Evolutionary conservation across 2,329 filamentous ascomycete genomes (phyloP).

Genomic region (Botrytis pseudocinerea): DNA sequence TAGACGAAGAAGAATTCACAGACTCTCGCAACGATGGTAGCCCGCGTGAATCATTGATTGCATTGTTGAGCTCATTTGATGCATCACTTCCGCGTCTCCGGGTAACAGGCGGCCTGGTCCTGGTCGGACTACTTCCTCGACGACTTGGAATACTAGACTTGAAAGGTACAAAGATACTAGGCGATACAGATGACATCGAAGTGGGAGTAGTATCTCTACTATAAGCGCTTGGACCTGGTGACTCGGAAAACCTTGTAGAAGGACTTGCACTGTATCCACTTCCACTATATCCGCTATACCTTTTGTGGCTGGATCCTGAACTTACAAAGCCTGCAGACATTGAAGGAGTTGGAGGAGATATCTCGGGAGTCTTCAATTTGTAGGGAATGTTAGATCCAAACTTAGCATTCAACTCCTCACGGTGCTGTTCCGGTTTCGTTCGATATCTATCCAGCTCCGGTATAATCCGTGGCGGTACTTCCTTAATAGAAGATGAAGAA

Average conservation of each 20-base stretch:
- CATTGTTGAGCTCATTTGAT: conserved; percentile 51
- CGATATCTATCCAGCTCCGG: conserved; percentile 65
- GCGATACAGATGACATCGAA: conserved; percentile 74
- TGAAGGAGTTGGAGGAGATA: conserved; percentile 67
- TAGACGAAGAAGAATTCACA: conserved; percentile 70
- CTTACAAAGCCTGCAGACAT: conserved; percentile 49
- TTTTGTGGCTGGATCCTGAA: conserved; percentile 44
- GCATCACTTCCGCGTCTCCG: conserved; percentile 57
- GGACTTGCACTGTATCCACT: conserved; percentile 67
- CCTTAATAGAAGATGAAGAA: conserved; percentile 28
- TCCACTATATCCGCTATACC: conserved; percentile 40
- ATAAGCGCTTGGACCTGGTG: conserved; percentile 67
- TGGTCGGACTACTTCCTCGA: conserved; percentile 56
- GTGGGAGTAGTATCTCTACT: conserved; percentile 78
- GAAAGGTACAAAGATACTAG: conserved; percentile 55
- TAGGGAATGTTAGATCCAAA: conserved; percentile 52
- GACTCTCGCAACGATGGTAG: conserved; percentile 69
- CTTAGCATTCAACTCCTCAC: conserved; percentile 37
- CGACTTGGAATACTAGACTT: conserved; percentile 45
- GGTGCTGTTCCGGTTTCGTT: conserved; percentile 46
- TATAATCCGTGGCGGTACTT: conserved; percentile 44
- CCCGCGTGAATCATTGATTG: conserved; percentile 53
- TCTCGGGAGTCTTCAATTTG: conserved; percentile 61
- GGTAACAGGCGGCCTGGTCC: conserved; percentile 60
- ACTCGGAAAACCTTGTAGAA: conserved; percentile 74